Evolutionary conservation across 768 basidiomycete genomes (phyloP).

Genomic region (Strobilomyces echinocephalus): DNA sequence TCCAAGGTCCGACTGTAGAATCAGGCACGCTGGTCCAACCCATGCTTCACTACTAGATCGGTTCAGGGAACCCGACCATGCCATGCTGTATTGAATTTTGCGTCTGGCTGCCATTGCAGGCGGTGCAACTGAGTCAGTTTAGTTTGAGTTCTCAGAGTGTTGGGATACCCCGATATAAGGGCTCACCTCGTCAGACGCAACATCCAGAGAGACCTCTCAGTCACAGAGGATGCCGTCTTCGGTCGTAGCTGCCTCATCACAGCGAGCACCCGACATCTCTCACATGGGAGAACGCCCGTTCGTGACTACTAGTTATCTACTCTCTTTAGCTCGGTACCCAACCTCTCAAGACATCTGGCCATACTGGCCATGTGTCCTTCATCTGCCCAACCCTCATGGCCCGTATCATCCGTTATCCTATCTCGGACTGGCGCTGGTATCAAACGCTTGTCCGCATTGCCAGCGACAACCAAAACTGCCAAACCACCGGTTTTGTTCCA

Average conservation of each 20-base stretch:
- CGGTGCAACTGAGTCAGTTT: background rate
- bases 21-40: too few relatives aligned
- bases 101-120: background rate
- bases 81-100: constrained; percentile 1
- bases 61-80: too few relatives aligned
- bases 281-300: background rate
- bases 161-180: background rate
- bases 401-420: background rate
- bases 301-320: background rate
- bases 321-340: background rate
- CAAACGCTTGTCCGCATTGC: constrained; percentile 19
- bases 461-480: constrained; percentile 6
- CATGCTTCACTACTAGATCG: too few relatives aligned
- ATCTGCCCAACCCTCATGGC: background rate
- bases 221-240: constrained; percentile 4
- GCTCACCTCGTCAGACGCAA: background rate
- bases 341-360: background rate
- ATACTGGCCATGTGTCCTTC: background rate
- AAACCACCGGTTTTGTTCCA: constrained; percentile 20
- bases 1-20: too few relatives aligned
- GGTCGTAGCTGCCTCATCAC: background rate
- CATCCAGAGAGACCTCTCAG: background rate
- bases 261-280: background rate
- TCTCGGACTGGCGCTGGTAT: background rate
- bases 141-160: too few relatives aligned